Evolutionary conservation across 345 rosid species (phyloP).

Genomic region (Carallia pectinifolia): DNA sequence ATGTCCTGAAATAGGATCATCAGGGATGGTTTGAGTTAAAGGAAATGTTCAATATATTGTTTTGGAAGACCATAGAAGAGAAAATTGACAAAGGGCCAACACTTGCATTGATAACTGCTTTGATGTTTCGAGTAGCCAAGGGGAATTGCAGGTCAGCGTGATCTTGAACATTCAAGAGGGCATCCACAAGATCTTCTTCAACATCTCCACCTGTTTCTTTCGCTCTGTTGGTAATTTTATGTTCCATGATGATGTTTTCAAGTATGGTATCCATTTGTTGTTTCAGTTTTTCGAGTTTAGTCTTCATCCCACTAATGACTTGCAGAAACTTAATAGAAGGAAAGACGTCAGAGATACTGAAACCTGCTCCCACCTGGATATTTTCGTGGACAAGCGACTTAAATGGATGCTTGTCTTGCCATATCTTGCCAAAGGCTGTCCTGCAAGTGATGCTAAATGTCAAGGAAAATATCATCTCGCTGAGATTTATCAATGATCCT

Average conservation of each 20-base stretch:
- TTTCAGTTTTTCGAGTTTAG: neutral
- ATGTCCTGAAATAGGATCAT: constrained; percentile 23
- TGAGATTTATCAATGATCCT: neutral
- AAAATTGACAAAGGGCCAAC: too few species aligned
- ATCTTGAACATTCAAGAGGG: neutral
- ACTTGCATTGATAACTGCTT: neutral
- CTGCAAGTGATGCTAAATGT: neutral
- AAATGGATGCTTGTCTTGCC: neutral
- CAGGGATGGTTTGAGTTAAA: too few species aligned
- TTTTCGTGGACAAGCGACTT: neutral
- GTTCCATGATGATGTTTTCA: constrained; percentile 1
- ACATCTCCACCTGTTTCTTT: neutral
- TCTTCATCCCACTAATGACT: neutral
- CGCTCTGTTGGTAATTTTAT: neutral
- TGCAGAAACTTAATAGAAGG: neutral
- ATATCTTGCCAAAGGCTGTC: neutral
- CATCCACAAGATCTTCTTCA: neutral
- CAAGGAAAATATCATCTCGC: neutral
- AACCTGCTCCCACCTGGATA: neutral
- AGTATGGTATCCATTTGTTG: neutral
- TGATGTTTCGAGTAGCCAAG: neutral
- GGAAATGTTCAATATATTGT: too few species aligned
- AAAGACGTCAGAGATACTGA: neutral
- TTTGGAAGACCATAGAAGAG: too few species aligned
- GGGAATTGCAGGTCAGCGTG: neutral